A percentile compares a stretch with the other conserved stretches of the same genome.
phyloP scores from a whole-genome alignment of 805 yeast genomes.

The Kluyveromyces lactis region DNA sequence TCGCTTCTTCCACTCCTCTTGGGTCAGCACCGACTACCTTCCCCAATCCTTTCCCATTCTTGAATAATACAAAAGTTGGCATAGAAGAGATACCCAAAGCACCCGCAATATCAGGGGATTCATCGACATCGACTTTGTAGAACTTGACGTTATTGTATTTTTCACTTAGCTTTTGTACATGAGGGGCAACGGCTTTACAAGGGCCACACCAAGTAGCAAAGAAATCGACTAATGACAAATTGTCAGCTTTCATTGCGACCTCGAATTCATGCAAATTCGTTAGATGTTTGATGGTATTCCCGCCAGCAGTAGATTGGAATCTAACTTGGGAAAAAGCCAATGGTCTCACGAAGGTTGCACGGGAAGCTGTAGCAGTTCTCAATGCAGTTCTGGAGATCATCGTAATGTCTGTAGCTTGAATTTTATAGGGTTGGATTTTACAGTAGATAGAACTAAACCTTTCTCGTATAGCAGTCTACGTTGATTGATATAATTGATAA shows the following conservation, averaged over 20 bases:
- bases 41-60: constrained; percentile 49
- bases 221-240: constrained; percentile 52
- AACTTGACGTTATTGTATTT: constrained; percentile 43
- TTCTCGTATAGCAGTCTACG: too few relatives aligned
- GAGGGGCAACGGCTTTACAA: constrained; percentile 64
- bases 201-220: constrained; percentile 76
- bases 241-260: constrained; percentile 26
- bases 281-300: constrained; percentile 28
- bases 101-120: constrained; percentile 47
- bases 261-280: constrained; percentile 31
- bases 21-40: constrained; percentile 58
- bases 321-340: constrained; percentile 2
- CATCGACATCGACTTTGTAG: constrained; percentile 66
- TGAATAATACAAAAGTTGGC: constrained; percentile 65
- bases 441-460: too few relatives aligned
- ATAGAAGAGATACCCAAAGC: constrained; percentile 60
- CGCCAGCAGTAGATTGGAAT: constrained; percentile 5
- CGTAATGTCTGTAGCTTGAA: too few relatives aligned
- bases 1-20: constrained; percentile 26
- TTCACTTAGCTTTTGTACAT: constrained; percentile 34
- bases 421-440: too few relatives aligned
- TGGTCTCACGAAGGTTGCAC: not conserved
- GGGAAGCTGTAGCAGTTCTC: too few relatives aligned
- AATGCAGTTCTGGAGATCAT: too few relatives aligned
- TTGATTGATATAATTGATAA: too few relatives aligned